Conservation (phyloP, 768 basidiomycete genomes). For the Rhodocollybia butyracea region DNA sequence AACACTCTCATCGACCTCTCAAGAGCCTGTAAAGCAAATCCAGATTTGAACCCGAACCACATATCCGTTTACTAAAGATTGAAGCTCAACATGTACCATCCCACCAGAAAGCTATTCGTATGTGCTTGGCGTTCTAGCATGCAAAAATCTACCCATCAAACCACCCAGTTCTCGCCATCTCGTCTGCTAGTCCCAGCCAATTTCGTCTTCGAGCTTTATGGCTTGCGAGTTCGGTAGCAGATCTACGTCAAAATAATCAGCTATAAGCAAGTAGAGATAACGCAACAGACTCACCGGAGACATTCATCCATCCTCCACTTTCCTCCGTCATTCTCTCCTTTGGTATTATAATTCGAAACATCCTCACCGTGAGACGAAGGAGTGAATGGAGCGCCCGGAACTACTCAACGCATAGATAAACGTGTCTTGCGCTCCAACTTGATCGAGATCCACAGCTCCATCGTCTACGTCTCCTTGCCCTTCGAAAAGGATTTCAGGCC, state of each 20-base stretch:
- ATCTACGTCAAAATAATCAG: conserved; percentile 37
- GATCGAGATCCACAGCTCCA: conserved; percentile 58
- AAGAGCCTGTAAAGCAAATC: too few relatives aligned
- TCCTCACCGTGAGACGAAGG: conserved; percentile 46
- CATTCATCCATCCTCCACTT: conserved; percentile 84
- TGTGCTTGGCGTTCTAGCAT: too few relatives aligned
- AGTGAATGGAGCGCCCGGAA: conserved; percentile 77
- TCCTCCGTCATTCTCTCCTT: conserved; percentile 40
- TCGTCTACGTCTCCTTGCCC: conserved; percentile 36
- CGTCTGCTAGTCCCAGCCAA: conserved; percentile 69
- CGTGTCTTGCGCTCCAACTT: conserved; percentile 76
- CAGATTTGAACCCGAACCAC: too few relatives aligned
- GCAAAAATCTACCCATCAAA: conserved; percentile 39
- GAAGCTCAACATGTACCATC: too few relatives aligned
- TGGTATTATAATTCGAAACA: conserved; percentile 14
- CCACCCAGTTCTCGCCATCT: conserved; percentile 77
- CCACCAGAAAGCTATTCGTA: too few relatives aligned
- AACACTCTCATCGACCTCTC: too few relatives aligned
- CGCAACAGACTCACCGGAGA: conserved; percentile 46
- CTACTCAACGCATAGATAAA: conserved; percentile 80
- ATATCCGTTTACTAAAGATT: too few relatives aligned
- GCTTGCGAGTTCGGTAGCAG: conserved; percentile 81
- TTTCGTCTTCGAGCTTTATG: conserved; percentile 61
- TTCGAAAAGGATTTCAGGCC: conserved; percentile 55
- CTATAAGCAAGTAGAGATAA: background rate